These are phyloP conservation scores for Aphanomyces astaci DNA, from an alignment of 352 stramenopile species.

Conservation along the genomic window DNA sequence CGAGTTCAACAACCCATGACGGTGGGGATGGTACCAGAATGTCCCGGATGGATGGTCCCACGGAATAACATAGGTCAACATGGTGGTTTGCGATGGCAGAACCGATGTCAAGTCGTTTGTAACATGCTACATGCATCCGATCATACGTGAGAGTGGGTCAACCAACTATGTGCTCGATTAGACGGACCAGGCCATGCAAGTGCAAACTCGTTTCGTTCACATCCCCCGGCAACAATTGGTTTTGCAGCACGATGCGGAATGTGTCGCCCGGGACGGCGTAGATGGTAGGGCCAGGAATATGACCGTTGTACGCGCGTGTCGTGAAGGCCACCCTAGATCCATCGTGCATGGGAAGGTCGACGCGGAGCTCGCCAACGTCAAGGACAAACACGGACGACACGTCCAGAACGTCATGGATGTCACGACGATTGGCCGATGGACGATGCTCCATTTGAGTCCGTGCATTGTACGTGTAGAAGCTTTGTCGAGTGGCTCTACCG, in stretches of 20 bases:
- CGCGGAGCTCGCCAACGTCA: not conserved
- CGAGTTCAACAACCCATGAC: constrained; percentile 64
- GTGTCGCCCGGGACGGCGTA: constrained; percentile 54
- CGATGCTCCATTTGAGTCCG: not conserved
- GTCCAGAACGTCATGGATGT: not conserved
- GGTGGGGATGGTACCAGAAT: constrained; percentile 78
- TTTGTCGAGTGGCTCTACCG: not conserved
- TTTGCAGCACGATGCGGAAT: constrained; percentile 50
- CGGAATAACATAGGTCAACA: constrained; percentile 63
- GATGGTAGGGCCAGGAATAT: constrained; percentile 48
- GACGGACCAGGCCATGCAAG: constrained; percentile 53
- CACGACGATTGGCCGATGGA: not conserved
- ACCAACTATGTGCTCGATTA: no score
- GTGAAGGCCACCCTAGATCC: constrained; percentile 47
- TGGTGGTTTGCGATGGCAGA: constrained; percentile 33
- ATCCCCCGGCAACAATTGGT: constrained; percentile 44
- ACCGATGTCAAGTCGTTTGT: constrained; percentile 41
- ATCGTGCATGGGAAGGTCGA: not conserved
- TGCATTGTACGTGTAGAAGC: not conserved
- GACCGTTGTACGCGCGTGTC: constrained; percentile 55
- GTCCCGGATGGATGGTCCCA: constrained; percentile 57
- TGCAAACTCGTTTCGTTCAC: constrained; percentile 78
- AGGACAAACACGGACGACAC: not conserved
- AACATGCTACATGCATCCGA: constrained; percentile 38
- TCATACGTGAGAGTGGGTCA: not conserved